Evolutionary conservation across 495 filamentous ascomycete genomes (phyloP).

Genomic region (Aspergillus sclerotiicarbonarius): DNA sequence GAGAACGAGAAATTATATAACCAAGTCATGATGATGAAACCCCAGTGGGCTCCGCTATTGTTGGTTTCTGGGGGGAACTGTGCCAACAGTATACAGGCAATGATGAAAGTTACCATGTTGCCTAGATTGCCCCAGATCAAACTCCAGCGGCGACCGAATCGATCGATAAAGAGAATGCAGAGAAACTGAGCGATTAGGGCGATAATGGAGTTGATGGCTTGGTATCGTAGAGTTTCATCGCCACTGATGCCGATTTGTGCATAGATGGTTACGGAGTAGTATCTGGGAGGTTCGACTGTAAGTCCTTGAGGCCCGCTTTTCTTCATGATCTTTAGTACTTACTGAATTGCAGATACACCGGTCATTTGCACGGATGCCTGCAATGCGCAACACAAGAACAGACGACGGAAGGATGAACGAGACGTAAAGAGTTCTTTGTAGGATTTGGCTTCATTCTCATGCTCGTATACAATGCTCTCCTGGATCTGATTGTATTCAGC

Average conservation of each 20-base stretch:
- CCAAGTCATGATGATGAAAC: conserved; percentile 72
- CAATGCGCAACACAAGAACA: conserved; percentile 65
- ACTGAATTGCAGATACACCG: conserved; percentile 69
- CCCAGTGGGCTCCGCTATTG: conserved; percentile 63
- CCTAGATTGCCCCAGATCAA: conserved; percentile 64
- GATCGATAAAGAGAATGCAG: conserved; percentile 68
- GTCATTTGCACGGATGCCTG: conserved; percentile 74
- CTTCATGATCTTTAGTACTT: conserved; percentile 8
- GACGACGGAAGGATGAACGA: conserved; percentile 62
- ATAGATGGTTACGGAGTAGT: conserved; percentile 67
- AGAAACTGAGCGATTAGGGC: conserved; percentile 62
- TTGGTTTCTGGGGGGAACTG: conserved; percentile 50
- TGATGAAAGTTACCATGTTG: conserved; percentile 59
- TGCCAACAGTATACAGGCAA: conserved; percentile 49
- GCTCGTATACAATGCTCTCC: conserved; percentile 41
- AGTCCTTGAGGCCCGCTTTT: neutral
- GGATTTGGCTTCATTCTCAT: conserved; percentile 66
- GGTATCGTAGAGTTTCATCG: conserved; percentile 65
- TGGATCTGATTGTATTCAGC: conserved; percentile 44
- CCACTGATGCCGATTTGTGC: conserved; percentile 64
- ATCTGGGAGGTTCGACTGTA: conserved; percentile 29
- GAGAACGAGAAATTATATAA: conserved; percentile 69
- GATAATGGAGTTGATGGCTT: conserved; percentile 67
- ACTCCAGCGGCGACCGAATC: conserved; percentile 61
- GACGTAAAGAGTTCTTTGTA: conserved; percentile 65